phyloP scores from a whole-genome alignment of 306 rosid genomes.

The Crataegus laevigata region DNA sequence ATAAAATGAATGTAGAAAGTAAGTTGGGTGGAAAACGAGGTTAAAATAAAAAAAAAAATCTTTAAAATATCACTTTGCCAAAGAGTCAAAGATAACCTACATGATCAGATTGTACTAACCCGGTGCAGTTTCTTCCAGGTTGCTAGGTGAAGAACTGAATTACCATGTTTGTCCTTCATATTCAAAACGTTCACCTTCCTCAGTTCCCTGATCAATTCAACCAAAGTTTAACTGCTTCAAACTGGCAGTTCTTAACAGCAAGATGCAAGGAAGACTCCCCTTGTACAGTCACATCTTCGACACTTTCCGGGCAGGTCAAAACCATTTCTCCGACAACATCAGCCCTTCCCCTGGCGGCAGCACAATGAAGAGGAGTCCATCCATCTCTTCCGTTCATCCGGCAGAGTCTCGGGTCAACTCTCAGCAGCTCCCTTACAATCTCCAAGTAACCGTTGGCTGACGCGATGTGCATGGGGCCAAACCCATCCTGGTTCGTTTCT shows the following conservation, averaged over 20 bases:
- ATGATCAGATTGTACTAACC: slow-evolving; percentile 2
- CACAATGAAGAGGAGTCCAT: slow-evolving; percentile 33
- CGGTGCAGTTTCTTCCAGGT: slow-evolving; percentile 25
- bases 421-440: slow-evolving; percentile 23
- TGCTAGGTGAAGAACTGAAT: slow-evolving; percentile 28
- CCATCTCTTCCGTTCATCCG: slow-evolving; percentile 14
- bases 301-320: slow-evolving; percentile 22
- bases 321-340: slow-evolving; percentile 20
- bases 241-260: slow-evolving; percentile 26
- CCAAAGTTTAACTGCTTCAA: slow-evolving; percentile 5
- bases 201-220: slow-evolving; percentile 1
- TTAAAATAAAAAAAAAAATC: no score
- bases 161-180: slow-evolving; percentile 12
- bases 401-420: slow-evolving; percentile 15
- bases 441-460: slow-evolving; percentile 25
- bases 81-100: no score
- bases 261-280: slow-evolving; percentile 25
- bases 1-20: no score
- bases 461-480: slow-evolving; percentile 22
- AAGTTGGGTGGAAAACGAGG: no score
- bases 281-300: slow-evolving; percentile 15
- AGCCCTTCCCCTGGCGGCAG: slow-evolving; percentile 21
- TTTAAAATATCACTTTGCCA: no score
- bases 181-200: not conserved
- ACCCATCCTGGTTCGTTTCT: slow-evolving; percentile 17